phyloP scores from a whole-genome alignment of 441 rosid genomes.

The Corymbia citriodora region DNA sequence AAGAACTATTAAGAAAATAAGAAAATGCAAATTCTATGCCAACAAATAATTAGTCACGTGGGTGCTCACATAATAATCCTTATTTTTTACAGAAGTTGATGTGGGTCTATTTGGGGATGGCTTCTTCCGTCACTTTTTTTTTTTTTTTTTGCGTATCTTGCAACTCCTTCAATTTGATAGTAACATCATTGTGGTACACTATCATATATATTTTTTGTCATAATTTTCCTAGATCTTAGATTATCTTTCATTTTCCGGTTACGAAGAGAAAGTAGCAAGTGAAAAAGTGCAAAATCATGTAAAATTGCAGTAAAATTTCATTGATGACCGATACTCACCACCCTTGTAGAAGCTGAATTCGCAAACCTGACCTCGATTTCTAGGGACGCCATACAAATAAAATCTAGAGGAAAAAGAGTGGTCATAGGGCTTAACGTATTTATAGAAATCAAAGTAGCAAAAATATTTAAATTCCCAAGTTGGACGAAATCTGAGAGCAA shows the following conservation, averaged over 20 bases:
- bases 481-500: accelerated
- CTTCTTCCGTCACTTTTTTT: neutral
- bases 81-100: neutral
- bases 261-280: no score
- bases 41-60: no score
- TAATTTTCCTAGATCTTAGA: accelerated
- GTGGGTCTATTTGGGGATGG: neutral
- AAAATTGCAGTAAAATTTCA: neutral
- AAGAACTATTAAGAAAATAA: no score
- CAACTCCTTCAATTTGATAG: neutral
- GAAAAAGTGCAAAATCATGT: neutral
- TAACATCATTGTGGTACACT: neutral
- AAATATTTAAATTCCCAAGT: accelerated
- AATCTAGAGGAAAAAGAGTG: accelerated
- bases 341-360: accelerated
- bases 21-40: no score
- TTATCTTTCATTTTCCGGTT: neutral
- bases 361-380: neutral
- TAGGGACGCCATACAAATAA: accelerated
- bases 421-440: neutral
- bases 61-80: no score
- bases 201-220: neutral
- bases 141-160: neutral
- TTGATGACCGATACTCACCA: neutral
- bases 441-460: neutral